Conservation (phyloP, 2,329 filamentous ascomycete species). For the Penicillium polonicum region DNA sequence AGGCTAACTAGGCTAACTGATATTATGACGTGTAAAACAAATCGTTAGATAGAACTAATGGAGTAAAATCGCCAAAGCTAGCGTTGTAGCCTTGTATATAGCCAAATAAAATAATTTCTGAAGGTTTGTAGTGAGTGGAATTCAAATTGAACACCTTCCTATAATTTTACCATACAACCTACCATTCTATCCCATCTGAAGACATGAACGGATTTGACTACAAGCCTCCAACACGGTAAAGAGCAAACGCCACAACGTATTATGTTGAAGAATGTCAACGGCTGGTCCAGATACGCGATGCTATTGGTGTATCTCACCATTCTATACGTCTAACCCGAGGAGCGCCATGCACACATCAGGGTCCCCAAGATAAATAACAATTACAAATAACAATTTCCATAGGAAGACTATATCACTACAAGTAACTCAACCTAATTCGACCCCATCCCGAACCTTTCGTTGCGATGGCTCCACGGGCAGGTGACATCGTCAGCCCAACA, state of each 20-base stretch:
- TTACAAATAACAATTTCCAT: neutral
- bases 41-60: neutral
- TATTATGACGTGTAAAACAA: neutral
- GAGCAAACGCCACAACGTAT: neutral
- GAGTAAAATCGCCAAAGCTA: neutral
- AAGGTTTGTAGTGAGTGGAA: neutral
- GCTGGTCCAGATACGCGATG: neutral
- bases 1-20: neutral
- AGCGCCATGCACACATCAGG: neutral
- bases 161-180: neutral
- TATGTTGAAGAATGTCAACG: too few relatives aligned
- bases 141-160: neutral
- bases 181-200: neutral
- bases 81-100: neutral
- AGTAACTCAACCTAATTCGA: neutral
- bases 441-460: neutral
- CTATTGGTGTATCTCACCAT: neutral
- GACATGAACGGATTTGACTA: too few relatives aligned
- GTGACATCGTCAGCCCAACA: conserved; percentile 1
- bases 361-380: neutral
- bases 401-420: neutral
- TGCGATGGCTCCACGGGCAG: neutral
- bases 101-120: neutral
- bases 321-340: neutral
- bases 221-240: neutral